A percentile compares a stretch with the other conserved stretches of the same genome.
Conservation (phyloP, 192 early-diverging fungal genomes). For the Backusella tarrabulga region DNA sequence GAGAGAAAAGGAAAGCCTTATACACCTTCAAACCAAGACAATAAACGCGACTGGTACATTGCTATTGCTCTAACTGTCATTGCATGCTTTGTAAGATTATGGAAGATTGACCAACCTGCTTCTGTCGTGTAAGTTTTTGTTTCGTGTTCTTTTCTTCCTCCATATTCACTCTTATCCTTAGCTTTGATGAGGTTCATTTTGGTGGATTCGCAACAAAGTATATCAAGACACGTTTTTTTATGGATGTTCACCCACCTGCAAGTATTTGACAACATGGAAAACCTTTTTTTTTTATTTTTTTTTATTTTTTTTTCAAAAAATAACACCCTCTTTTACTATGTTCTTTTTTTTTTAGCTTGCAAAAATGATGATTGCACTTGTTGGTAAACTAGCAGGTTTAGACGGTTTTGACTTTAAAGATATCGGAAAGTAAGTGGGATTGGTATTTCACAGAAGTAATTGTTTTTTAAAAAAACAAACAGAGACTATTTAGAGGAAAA, state of each 20-base stretch:
- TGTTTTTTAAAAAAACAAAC: background rate
- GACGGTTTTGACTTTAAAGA: conserved; percentile 94
- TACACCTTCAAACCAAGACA: background rate
- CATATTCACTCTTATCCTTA: conserved; percentile 25
- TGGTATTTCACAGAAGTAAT: background rate
- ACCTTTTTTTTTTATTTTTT: conserved; percentile 8
- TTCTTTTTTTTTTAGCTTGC: conserved; percentile 27
- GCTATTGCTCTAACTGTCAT: conserved; percentile 18
- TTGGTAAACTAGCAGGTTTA: conserved; percentile 81
- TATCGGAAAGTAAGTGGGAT: conserved; percentile 70
- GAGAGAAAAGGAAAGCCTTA: background rate
- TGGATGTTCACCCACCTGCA: conserved; percentile 94
- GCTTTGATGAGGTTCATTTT: conserved; percentile 99
- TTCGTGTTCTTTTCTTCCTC: background rate
- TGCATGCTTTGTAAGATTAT: conserved; percentile 38
- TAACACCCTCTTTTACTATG: background rate
- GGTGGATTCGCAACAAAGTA: conserved; percentile 93
- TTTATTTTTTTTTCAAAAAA: background rate
- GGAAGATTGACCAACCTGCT: conserved; percentile 40
- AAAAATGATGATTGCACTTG: conserved; percentile 47
- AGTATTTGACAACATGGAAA: conserved; percentile 44
- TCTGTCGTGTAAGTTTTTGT: conserved; percentile 39
- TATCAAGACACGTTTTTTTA: conserved; percentile 84
- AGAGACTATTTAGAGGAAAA: conserved; percentile 85
- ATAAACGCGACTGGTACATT: conserved; percentile 27